phyloP scores from a whole-genome alignment of 352 stramenopile genomes.

The Phytophthora cryptogea region DNA sequence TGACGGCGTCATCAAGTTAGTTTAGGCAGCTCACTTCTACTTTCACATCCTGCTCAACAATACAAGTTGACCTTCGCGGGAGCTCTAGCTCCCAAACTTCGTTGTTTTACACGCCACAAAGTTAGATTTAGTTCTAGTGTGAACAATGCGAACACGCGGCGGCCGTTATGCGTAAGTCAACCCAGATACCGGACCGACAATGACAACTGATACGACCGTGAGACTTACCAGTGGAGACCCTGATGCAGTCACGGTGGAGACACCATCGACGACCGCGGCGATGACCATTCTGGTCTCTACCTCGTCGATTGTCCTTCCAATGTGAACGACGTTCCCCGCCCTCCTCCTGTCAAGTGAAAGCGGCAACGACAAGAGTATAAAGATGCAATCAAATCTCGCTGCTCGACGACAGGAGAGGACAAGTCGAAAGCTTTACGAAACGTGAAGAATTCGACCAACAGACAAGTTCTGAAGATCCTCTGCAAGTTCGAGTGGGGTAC shows the following conservation, averaged over 20 bases:
- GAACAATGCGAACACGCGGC: background rate
- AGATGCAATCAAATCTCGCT: constrained; percentile 18
- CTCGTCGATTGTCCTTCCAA: constrained; percentile 2
- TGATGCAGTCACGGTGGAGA: background rate
- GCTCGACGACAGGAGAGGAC: constrained; percentile 13
- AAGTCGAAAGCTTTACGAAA: constrained; percentile 14
- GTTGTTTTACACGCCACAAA: background rate
- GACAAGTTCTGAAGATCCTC: constrained; percentile 13
- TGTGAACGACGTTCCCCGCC: constrained; percentile 10
- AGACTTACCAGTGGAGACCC: background rate
- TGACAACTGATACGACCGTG: background rate
- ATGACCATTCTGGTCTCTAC: too few species aligned
- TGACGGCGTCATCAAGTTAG: too few species aligned
- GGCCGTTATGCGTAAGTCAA: background rate
- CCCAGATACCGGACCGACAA: background rate
- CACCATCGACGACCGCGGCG: background rate
- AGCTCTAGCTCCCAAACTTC: background rate
- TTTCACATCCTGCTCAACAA: too few species aligned
- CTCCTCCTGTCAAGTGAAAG: constrained; percentile 26
- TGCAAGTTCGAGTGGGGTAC: constrained; percentile 30
- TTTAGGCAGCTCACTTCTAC: too few species aligned
- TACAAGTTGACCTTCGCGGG: background rate
- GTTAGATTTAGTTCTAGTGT: constrained; percentile 1
- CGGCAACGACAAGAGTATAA: constrained; percentile 24
- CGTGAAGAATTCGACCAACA: constrained; percentile 25